Conservation (phyloP, 192 early-diverging fungal genomes). For the Coemansia sp. region DNA sequence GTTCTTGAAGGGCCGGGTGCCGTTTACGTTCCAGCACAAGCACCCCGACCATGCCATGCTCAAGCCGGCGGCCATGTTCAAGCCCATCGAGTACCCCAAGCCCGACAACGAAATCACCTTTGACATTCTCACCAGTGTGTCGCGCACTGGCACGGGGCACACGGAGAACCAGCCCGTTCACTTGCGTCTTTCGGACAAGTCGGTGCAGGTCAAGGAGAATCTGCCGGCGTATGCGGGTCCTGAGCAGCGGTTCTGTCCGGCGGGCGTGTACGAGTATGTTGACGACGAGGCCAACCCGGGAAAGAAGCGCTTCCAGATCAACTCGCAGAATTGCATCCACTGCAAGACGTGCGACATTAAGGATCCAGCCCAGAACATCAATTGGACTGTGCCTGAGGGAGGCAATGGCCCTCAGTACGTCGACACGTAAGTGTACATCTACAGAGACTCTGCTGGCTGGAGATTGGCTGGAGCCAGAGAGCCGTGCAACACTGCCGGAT, state of each 20-base stretch:
- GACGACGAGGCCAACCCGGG: conserved; percentile 89
- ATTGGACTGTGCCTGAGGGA: conserved; percentile 95
- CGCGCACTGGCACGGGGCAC: conserved; percentile 91
- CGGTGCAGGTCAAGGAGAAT: conserved; percentile 80
- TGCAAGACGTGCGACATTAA: conserved; percentile 99
- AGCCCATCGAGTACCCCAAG: conserved; percentile 95
- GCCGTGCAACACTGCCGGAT: background rate
- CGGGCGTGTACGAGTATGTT: conserved; percentile 97
- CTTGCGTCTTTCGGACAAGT: conserved; percentile 74
- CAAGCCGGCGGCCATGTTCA: conserved; percentile 66
- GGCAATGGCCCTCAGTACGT: conserved; percentile 82
- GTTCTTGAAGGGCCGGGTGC: conserved; percentile 85
- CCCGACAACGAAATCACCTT: conserved; percentile 95
- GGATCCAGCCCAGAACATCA: conserved; percentile 98
- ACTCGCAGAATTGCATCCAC: conserved; percentile 97
- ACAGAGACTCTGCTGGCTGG: background rate
- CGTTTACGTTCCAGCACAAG: conserved; percentile 92
- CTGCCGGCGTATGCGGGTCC: conserved; percentile 88
- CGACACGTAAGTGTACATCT: conserved; percentile 52
- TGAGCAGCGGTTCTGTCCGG: conserved; percentile 96
- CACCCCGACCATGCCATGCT: conserved; percentile 79
- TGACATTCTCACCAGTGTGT: conserved; percentile 92
- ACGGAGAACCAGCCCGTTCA: conserved; percentile 95
- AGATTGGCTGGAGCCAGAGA: background rate
- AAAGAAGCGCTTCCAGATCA: conserved; percentile 93